Conservation (phyloP, 805 yeast genomes). For the Candida maesae region DNA sequence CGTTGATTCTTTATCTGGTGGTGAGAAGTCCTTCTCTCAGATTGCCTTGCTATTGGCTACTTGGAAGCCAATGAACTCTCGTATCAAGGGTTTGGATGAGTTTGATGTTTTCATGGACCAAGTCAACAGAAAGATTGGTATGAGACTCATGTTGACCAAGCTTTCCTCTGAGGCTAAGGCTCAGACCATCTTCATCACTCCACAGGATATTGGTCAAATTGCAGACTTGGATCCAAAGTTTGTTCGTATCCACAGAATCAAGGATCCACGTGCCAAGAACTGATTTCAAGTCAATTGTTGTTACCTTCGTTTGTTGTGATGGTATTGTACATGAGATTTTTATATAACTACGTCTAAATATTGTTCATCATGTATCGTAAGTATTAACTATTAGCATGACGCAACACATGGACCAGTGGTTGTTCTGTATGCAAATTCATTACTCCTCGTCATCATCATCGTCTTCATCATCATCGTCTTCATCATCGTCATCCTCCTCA, state of each 20-base stretch:
- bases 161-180: slow-evolving; percentile 60
- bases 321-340: too few species aligned
- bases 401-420: too few species aligned
- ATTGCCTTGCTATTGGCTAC: slow-evolving; percentile 82
- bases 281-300: not conserved
- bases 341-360: too few species aligned
- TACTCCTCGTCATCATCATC: slow-evolving; percentile 4
- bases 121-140: slow-evolving; percentile 77
- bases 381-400: too few species aligned
- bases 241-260: slow-evolving; percentile 63
- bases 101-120: slow-evolving; percentile 98
- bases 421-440: too few species aligned
- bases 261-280: slow-evolving; percentile 32
- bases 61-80: slow-evolving; percentile 90
- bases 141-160: slow-evolving; percentile 67
- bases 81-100: slow-evolving; percentile 89
- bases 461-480: slow-evolving; percentile 45
- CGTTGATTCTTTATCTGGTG: slow-evolving; percentile 88
- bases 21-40: slow-evolving; percentile 94
- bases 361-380: too few species aligned
- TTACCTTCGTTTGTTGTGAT: too few species aligned
- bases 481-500: slow-evolving; percentile 65
- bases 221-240: slow-evolving; percentile 59
- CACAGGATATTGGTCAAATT: slow-evolving; percentile 72
- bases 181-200: slow-evolving; percentile 91